Evolutionary conservation across 1,284 basidiomycete species (phyloP), one percentile per base, ranked within the genome.

Genomic region (Xerocomus minutiporus): DNA sequence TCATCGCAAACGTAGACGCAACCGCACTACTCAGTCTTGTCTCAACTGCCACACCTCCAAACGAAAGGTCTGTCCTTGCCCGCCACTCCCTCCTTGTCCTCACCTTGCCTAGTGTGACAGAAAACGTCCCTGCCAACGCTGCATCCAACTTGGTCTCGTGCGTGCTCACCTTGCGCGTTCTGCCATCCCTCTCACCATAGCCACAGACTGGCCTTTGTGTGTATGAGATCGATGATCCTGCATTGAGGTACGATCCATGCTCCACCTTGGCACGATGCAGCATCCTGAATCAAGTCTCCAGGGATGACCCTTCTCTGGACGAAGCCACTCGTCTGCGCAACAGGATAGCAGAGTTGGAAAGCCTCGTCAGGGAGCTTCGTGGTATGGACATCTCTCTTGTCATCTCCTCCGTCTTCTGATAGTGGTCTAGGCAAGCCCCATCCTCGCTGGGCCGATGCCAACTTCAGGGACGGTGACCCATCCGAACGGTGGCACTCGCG

Each of bases 21-120:
- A 95, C 74, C 79, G 92, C 65, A 93, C 91, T 38, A 93, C 91
- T 7, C 86, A 93, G 73, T 83, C 81, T 23, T 95, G 91, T 68
- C 78, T 95, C 52, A 93, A 93, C 63, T 95, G 91, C 72, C 92
- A 94, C 71, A 92, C 91, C 46, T 93, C 92, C 52, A 94, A 94
- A 74, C 78, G 91, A 64, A 94, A 93, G 79, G 91, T 91, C 57
- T 57, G 77, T 68, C 32, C 2, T 17, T 5, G 8, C 36, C n/a
- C n/a, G 11, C 36, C n/a, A 11, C 46, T 9, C 28, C 42, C 15
- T 23, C 17, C 32, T 46, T 12, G 26, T 8, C n/a, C 0, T 0
- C 50, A 53, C 36, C 29, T 45, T 45, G 46, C 41, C 40, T 59
- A 90, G 86, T 90, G 88, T 62, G 87, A 90, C 72, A 75, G 88